These are phyloP conservation scores for Phycomyces nitens DNA, from an alignment of 192 early-diverging fungal species.

Conservation along the genomic window DNA sequence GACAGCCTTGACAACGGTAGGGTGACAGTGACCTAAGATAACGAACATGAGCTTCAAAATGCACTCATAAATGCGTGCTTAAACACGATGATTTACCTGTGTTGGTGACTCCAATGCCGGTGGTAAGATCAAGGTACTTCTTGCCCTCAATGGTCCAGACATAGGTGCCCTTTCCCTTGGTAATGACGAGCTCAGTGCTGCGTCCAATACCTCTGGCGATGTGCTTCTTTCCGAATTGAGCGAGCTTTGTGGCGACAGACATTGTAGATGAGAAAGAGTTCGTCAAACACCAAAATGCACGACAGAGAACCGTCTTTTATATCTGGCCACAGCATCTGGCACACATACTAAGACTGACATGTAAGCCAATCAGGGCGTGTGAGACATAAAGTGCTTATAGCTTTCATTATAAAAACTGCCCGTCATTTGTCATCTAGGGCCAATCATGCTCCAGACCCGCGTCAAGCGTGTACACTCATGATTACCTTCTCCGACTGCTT, in stretches of 20 bases:
- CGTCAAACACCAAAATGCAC: not conserved
- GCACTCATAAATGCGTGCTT: too few species aligned
- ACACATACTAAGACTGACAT: not conserved
- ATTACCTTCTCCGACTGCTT: not conserved
- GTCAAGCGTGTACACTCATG: not conserved
- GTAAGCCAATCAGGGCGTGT: not conserved
- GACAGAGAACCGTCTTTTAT: too few species aligned
- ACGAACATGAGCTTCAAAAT: not conserved
- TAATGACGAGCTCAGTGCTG: slow-evolving; percentile 34
- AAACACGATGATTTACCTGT: slow-evolving; percentile 27
- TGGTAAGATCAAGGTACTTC: slow-evolving; percentile 40
- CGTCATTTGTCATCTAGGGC: slow-evolving; percentile 9
- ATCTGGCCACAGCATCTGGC: too few species aligned
- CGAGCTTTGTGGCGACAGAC: slow-evolving; percentile 24
- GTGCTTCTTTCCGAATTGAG: slow-evolving; percentile 38
- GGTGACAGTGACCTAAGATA: slow-evolving; percentile 40
- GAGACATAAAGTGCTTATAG: not conserved
- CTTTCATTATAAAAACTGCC: not conserved
- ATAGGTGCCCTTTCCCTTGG: slow-evolving; percentile 36
- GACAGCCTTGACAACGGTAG: slow-evolving; percentile 47
- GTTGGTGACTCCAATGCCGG: slow-evolving; percentile 45
- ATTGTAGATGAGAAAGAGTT: slow-evolving; percentile 14
- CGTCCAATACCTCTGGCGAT: slow-evolving; percentile 37
- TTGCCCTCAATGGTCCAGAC: slow-evolving; percentile 36
- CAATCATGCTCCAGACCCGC: slow-evolving; percentile 1